Conservation (phyloP, 768 basidiomycete genomes). For the Leccinum aurantiacum region DNA sequence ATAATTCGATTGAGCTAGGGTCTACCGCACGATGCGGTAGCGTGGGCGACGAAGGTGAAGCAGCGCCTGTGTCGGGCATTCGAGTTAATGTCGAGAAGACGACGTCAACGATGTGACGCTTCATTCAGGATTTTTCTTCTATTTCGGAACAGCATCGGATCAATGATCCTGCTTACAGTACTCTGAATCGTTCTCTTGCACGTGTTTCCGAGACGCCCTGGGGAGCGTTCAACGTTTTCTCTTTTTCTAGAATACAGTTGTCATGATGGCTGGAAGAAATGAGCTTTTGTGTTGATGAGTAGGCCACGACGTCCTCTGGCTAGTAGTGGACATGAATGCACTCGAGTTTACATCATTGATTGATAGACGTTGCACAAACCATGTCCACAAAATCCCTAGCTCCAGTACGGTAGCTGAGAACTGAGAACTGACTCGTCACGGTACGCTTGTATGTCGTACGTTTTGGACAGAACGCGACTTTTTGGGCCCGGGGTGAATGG, state of each 20-base stretch:
- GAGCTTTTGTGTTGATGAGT: constrained; percentile 10
- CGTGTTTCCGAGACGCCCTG: constrained; percentile 12
- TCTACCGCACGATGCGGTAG: constrained; percentile 18
- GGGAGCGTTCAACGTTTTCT: constrained; percentile 14
- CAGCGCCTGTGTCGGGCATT: constrained; percentile 40
- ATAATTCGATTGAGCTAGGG: constrained; percentile 43
- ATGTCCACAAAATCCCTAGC: too few relatives aligned
- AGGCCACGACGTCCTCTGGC: neutral
- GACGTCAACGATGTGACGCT: constrained; percentile 45
- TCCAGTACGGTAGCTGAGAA: too few relatives aligned
- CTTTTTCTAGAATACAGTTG: constrained; percentile 23
- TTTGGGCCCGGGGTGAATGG: too few relatives aligned
- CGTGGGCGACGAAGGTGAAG: constrained; percentile 24
- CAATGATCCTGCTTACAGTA: constrained; percentile 24
- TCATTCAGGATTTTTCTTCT: constrained; percentile 11
- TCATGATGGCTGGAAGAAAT: constrained; percentile 14
- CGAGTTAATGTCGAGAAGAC: constrained; percentile 63
- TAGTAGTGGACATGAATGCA: too few relatives aligned
- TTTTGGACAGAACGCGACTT: too few relatives aligned
- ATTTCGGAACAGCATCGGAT: constrained; percentile 28
- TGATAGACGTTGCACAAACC: too few relatives aligned
- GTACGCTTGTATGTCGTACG: too few relatives aligned
- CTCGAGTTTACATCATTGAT: too few relatives aligned
- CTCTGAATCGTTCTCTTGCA: constrained; percentile 22
- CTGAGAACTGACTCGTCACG: too few relatives aligned